These are phyloP conservation scores for Prinsepia uniflora DNA, from an alignment of 306 rosid genomes.

Conservation along the genomic window DNA sequence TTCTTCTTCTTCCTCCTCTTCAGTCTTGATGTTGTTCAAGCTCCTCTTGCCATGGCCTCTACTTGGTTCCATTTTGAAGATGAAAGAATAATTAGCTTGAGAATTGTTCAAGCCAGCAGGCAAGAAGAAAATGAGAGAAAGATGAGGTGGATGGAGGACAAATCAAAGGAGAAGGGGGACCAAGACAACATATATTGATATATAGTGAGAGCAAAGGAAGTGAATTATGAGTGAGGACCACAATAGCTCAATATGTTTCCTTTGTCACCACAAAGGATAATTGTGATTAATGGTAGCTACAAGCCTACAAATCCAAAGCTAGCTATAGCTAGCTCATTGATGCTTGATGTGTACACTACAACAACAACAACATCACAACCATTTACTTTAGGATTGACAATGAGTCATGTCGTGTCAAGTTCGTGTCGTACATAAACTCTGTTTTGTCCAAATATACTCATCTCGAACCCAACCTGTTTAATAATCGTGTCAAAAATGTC, in stretches of 20 bases:
- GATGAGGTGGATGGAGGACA: background rate
- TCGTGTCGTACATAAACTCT: too few species aligned
- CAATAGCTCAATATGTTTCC: conserved; percentile 27
- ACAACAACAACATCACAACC: background rate
- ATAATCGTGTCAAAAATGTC: too few species aligned
- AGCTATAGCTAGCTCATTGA: background rate
- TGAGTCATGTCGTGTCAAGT: too few species aligned
- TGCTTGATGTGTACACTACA: background rate
- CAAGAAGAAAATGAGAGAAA: background rate
- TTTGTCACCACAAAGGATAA: conserved; percentile 26
- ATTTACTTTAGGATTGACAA: too few species aligned
- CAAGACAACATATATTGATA: conserved; percentile 4
- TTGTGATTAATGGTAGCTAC: conserved; percentile 24
- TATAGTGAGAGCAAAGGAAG: conserved; percentile 21
- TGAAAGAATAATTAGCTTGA: too few species aligned
- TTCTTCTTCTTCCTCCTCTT: conserved; percentile 33
- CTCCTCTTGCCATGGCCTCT: conserved; percentile 61
- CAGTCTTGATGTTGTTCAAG: conserved; percentile 38
- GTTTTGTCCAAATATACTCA: too few species aligned
- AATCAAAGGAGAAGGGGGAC: conserved; percentile 33
- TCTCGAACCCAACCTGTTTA: too few species aligned
- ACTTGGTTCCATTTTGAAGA: conserved; percentile 45
- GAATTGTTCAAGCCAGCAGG: background rate
- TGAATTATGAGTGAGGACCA: conserved; percentile 50
- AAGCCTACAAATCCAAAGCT: conserved; percentile 14